Conservation (phyloP, 345 rosid species). For the Eucalyptus erythrocorys region DNA sequence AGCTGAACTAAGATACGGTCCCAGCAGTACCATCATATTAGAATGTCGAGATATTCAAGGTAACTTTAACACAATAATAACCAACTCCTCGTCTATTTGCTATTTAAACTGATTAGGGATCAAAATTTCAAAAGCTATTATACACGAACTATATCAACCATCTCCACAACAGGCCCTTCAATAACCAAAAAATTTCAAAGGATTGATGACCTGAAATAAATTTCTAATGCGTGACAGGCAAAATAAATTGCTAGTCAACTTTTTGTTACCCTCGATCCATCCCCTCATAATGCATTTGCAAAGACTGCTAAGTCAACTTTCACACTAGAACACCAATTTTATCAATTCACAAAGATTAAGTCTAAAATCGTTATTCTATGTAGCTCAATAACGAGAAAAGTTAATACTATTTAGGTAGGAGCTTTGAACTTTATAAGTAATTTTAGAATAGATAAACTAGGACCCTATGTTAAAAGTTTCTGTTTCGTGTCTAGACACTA, state of each 20-base stretch:
- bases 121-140: not conserved
- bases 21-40: not conserved
- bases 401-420: not conserved
- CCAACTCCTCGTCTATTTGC: not conserved
- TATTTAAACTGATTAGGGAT: not conserved
- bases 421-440: not conserved
- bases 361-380: not conserved
- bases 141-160: not conserved
- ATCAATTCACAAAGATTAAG: not conserved
- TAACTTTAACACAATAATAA: fast-evolving
- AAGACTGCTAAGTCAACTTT: not conserved
- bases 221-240: not conserved
- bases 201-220: not conserved
- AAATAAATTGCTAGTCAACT: not conserved
- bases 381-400: not conserved
- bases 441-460: not conserved
- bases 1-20: not conserved
- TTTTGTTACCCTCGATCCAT: not conserved
- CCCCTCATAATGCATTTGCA: not conserved
- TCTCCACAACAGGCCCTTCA: not conserved
- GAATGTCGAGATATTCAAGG: not conserved
- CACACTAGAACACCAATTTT: not conserved
- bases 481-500: not conserved
- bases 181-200: not conserved
- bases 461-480: not conserved